Conservation (phyloP, 2,329 filamentous ascomycete genomes). For the Chlorencoelia australis region DNA sequence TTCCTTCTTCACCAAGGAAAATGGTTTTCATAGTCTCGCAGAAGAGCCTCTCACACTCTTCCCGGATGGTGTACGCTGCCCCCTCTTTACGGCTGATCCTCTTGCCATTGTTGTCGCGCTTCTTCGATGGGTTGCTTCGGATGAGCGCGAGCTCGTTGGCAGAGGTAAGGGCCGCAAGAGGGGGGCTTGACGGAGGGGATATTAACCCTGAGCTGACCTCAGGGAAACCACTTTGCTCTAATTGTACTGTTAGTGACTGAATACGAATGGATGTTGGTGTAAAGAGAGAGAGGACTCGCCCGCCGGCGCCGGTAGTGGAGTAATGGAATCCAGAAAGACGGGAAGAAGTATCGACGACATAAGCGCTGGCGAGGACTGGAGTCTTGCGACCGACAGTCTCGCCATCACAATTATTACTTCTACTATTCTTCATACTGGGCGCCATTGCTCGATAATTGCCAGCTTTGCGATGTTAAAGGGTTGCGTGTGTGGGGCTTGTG, state of each 20-base stretch:
- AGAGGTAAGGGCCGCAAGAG: constrained; percentile 65
- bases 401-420: constrained; percentile 65
- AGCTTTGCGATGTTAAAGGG: constrained; percentile 21
- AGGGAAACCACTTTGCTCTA: constrained; percentile 91
- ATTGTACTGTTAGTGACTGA: constrained; percentile 17
- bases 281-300: constrained; percentile 35
- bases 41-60: constrained; percentile 99
- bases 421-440: constrained; percentile 25
- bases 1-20: constrained; percentile 94
- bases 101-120: constrained; percentile 26
- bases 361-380: constrained; percentile 86
- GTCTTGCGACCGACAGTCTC: constrained; percentile 44
- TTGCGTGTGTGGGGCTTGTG: constrained; percentile 3
- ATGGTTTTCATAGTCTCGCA: constrained; percentile 88
- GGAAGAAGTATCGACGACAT: constrained; percentile 66
- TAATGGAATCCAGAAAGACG: constrained; percentile 81
- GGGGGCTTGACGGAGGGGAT: constrained; percentile 84
- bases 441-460: constrained; percentile 26
- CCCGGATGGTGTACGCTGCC: constrained; percentile 93
- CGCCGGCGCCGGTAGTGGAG: constrained; percentile 84
- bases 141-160: constrained; percentile 57
- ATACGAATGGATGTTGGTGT: neutral
- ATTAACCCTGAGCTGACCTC: constrained; percentile 57
- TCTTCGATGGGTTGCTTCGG: constrained; percentile 36
- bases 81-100: constrained; percentile 58